A percentile compares a stretch with the other conserved stretches of the same genome.
Conservation (phyloP, 352 stramenopile species). For the Globisporangium perplexum region DNA sequence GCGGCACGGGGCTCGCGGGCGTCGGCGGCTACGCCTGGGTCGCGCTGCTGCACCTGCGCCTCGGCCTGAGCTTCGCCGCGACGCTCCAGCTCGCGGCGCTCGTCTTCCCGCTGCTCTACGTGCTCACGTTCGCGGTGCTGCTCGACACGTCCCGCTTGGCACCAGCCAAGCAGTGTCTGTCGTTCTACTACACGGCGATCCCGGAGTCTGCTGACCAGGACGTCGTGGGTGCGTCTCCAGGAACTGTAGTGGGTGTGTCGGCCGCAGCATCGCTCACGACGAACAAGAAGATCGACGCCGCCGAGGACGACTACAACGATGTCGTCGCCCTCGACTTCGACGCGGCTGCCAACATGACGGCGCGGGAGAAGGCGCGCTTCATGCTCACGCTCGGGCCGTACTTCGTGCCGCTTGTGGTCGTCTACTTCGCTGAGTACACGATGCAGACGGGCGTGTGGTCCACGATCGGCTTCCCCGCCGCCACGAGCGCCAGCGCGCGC, state of each 20-base stretch:
- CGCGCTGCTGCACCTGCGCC: constrained; percentile 59
- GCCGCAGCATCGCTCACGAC: not conserved
- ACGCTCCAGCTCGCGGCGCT: constrained; percentile 45
- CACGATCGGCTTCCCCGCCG: constrained; percentile 91
- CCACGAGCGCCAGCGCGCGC: constrained; percentile 48
- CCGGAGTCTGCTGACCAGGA: constrained; percentile 18
- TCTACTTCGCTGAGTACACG: constrained; percentile 94
- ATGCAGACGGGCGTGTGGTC: constrained; percentile 93
- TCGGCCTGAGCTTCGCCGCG: constrained; percentile 59
- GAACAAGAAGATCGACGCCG: constrained; percentile 1
- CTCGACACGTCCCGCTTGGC: constrained; percentile 51
- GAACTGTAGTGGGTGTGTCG: not conserved
- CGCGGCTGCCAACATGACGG: constrained; percentile 25
- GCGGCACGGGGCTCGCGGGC: constrained; percentile 89
- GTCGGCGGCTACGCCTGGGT: constrained; percentile 90
- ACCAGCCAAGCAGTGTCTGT: constrained; percentile 8
- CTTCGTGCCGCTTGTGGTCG: constrained; percentile 86
- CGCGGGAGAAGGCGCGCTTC: constrained; percentile 59
- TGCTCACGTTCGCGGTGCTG: constrained; percentile 54
- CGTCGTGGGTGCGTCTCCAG: constrained; percentile 5
- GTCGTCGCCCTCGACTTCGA: not conserved
- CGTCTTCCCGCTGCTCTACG: constrained; percentile 62
- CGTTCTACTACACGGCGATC: constrained; percentile 31
- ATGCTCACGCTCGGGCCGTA: constrained; percentile 86
- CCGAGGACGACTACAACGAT: not conserved